Conservation (phyloP, 768 basidiomycete species). For the Leccinum arenicola region DNA sequence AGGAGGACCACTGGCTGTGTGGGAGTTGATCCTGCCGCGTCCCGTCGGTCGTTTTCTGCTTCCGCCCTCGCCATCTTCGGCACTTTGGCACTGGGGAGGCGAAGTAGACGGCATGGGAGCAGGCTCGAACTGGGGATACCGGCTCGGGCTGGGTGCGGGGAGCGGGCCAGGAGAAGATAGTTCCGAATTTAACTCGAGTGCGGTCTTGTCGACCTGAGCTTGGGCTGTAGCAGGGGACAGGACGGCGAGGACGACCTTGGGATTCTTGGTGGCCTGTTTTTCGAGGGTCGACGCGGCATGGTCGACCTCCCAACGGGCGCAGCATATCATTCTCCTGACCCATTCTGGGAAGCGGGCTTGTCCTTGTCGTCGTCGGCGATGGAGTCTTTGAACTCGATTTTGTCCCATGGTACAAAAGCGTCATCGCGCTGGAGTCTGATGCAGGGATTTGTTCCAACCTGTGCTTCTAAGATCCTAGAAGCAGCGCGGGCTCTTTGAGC, state of each 20-base stretch:
- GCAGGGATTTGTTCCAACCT: slow-evolving; percentile 79
- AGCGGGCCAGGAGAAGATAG: slow-evolving; percentile 58
- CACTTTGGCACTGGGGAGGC: slow-evolving; percentile 18
- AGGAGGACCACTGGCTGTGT: slow-evolving; percentile 16
- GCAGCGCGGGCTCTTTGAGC: slow-evolving; percentile 84
- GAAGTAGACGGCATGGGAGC: slow-evolving; percentile 16
- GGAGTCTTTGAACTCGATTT: slow-evolving; percentile 51
- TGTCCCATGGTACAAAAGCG: slow-evolving; percentile 81
- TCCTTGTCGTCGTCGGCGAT: slow-evolving; percentile 22
- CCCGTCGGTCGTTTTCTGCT: slow-evolving; percentile 27
- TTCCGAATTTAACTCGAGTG: slow-evolving; percentile 19
- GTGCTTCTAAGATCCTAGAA: slow-evolving; percentile 84
- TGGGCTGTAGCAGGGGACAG: slow-evolving; percentile 33
- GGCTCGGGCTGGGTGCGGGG: slow-evolving; percentile 56
- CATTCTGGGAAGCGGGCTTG: slow-evolving; percentile 50
- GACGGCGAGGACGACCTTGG: slow-evolving; percentile 64
- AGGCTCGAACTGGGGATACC: slow-evolving; percentile 52
- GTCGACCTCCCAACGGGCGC: slow-evolving; percentile 72
- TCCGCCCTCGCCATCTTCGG: slow-evolving; percentile 34
- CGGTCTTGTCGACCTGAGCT: slow-evolving; percentile 24
- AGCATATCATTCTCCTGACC: slow-evolving; percentile 82
- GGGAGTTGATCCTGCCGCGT: slow-evolving; percentile 30
- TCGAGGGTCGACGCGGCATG: slow-evolving; percentile 40
- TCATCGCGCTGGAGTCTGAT: slow-evolving; percentile 83
- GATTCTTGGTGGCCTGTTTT: slow-evolving; percentile 21